Evolutionary conservation across 139 green algal species (phyloP), one percentile per base, ranked within the genome.

Genomic region (Klebsormidium nitens): DNA sequence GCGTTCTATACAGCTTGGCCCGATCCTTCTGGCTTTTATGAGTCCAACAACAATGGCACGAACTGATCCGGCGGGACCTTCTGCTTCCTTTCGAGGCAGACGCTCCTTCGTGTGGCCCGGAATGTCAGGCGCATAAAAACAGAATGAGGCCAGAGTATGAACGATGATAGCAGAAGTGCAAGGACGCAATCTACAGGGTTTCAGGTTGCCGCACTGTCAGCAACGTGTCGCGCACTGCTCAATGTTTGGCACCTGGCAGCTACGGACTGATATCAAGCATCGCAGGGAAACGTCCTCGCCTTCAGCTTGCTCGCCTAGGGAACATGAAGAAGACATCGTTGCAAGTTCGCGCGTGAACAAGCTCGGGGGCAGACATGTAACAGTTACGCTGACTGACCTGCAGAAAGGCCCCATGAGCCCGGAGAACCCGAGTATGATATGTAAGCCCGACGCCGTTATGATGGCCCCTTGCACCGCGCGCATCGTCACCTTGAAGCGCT

Each of bases 371-470:
- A 23, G 23, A 23, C 23, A 55, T n/a, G 23, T 55, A 23, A 23
- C 46, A 55, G 23, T n/a, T n/a, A n/a, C n/a, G n/a, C 23, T 55
- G 46, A n/a, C 46, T 5, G 31, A 61, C 52, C 52, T 61, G 5
- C 31, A 61, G 6, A 61, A 8, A 32, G 37, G 5, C 5, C 52
- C 52, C 52, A 61, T 61, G 8, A 61, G 52, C 6, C 52, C 52
- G 5, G 52, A 61, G 8, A 61, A 61, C 5, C 52, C 52, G 31
- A 61, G 37, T 40, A 61, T 32, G 52, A 61, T 61, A 32, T 61
- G 52, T 5, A 61, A 32, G 5, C 31, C 5, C 6, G 52, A 61
- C 5, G 52, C 52, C 5, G 52, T 32, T 8, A 61, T 61, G 52
- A 61, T 61, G 5, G 52, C 52, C 37, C 52, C 52, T 37, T 31